Evolutionary conservation across 805 yeast genomes (phyloP).

Genomic region (Candida multigemmis): DNA sequence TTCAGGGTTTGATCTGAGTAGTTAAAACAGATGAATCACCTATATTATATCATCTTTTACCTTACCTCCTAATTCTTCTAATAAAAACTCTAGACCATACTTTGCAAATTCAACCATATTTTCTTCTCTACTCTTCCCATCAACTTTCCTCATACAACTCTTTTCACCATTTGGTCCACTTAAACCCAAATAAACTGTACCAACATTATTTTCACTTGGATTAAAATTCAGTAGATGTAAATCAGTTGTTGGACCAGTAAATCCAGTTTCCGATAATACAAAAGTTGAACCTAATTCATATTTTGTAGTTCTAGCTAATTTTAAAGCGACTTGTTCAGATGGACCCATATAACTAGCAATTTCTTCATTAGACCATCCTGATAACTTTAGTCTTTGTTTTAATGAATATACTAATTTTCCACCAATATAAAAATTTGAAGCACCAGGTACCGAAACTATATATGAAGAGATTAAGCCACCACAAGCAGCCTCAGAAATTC

Average conservation of each 20-base stretch:
- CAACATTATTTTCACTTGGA: slow-evolving; percentile 26
- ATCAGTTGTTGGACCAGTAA: slow-evolving; percentile 66
- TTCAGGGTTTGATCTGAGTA: too few relatives aligned
- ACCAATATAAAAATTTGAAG: slow-evolving; percentile 75
- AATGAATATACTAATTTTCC: slow-evolving; percentile 75
- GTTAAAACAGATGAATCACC: too few relatives aligned
- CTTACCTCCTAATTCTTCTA: slow-evolving; percentile 41
- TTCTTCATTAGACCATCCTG: slow-evolving; percentile 73
- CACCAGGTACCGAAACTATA: slow-evolving; percentile 77
- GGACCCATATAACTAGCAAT: slow-evolving; percentile 76
- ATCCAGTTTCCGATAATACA: slow-evolving; percentile 78
- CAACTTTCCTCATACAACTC: slow-evolving; percentile 39
- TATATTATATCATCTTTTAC: too few relatives aligned
- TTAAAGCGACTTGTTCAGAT: slow-evolving; percentile 60
- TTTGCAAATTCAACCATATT: slow-evolving; percentile 76
- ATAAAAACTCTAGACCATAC: slow-evolving; percentile 51
- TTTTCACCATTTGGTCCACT: slow-evolving; percentile 55
- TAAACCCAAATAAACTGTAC: slow-evolving; percentile 65
- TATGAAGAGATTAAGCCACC: slow-evolving; percentile 82
- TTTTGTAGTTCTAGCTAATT: slow-evolving; percentile 70
- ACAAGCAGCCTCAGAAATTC: slow-evolving; percentile 83
- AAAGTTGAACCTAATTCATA: slow-evolving; percentile 78
- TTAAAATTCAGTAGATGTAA: slow-evolving; percentile 24
- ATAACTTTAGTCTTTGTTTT: slow-evolving; percentile 60
- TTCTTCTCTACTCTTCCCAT: slow-evolving; percentile 39